Percentiles rank a stretch among this genome's conserved stretches.
phyloP scores from a whole-genome alignment of 2,329 filamentous ascomycete genomes.

The Penicillium sp. region DNA sequence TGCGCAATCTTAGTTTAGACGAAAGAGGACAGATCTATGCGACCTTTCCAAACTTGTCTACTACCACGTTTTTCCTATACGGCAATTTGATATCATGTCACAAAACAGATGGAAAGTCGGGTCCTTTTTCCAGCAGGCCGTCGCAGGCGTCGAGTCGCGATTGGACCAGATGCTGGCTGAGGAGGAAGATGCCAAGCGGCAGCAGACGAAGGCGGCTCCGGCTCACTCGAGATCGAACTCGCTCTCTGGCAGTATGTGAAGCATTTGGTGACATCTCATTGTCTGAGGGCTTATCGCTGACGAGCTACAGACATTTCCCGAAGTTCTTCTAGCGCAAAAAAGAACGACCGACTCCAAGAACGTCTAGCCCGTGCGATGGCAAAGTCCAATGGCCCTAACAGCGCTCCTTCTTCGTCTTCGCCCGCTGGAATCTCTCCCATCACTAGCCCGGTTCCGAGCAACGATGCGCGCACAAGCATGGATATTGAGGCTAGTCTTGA shows the following conservation, averaged over 20 bases:
- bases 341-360: conserved; percentile 86
- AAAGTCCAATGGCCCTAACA: conserved; percentile 64
- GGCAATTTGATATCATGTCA: conserved; percentile 32
- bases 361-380: conserved; percentile 86
- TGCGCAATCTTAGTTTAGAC: not conserved
- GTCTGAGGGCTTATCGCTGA: conserved; percentile 29
- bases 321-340: conserved; percentile 67
- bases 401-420: conserved; percentile 52
- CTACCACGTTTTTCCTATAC: not conserved
- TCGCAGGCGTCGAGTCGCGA: conserved; percentile 90
- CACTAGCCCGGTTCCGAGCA: conserved; percentile 55
- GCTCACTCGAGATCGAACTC: conserved; percentile 42
- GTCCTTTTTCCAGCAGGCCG: conserved; percentile 81
- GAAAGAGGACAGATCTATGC: not conserved
- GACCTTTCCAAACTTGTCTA: not conserved
- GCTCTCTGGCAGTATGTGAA: conserved; percentile 43
- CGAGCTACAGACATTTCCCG: conserved; percentile 58
- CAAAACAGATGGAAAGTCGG: conserved; percentile 68
- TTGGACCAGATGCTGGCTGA: conserved; percentile 91
- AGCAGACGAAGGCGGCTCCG: conserved; percentile 29
- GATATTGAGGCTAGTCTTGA: conserved; percentile 38
- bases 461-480: conserved; percentile 46
- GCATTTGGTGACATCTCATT: not conserved
- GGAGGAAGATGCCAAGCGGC: conserved; percentile 51
- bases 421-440: conserved; percentile 58